phyloP scores from a whole-genome alignment of 495 filamentous ascomycete species.

The Lasiosphaeria miniovina region DNA sequence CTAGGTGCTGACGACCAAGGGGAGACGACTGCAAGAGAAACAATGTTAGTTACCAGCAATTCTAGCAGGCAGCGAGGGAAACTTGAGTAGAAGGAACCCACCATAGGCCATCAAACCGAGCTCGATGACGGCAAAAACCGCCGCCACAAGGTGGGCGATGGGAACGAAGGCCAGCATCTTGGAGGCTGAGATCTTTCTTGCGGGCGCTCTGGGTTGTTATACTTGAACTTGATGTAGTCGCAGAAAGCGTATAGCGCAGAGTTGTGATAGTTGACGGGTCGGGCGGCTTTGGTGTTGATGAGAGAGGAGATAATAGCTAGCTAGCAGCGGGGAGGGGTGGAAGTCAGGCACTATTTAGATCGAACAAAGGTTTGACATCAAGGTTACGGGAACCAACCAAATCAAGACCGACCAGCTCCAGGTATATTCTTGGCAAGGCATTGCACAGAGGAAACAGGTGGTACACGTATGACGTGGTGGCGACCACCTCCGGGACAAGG shows the following conservation, averaged over 20 bases:
- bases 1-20: slow-evolving; percentile 37
- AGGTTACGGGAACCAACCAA: neutral
- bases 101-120: slow-evolving; percentile 70
- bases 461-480: neutral
- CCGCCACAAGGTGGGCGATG: slow-evolving; percentile 61
- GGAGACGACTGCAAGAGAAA: slow-evolving; percentile 30
- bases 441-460: neutral
- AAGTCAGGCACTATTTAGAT: neutral
- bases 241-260: too few relatives aligned
- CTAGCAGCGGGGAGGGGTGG: neutral
- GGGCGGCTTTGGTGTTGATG: neutral
- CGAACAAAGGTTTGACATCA: neutral
- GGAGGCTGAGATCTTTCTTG: neutral
- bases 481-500: neutral
- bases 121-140: slow-evolving; percentile 64
- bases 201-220: too few relatives aligned
- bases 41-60: slow-evolving; percentile 12
- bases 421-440: neutral
- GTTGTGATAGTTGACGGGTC: too few relatives aligned
- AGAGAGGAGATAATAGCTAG: neutral
- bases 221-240: too few relatives aligned
- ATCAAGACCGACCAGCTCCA: neutral
- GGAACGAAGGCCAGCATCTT: slow-evolving; percentile 46
- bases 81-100: slow-evolving; percentile 24
- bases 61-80: neutral